Evolutionary conservation across 1,139 yeast species (phyloP).

Genomic region (Candida pseudoviswanathii): DNA sequence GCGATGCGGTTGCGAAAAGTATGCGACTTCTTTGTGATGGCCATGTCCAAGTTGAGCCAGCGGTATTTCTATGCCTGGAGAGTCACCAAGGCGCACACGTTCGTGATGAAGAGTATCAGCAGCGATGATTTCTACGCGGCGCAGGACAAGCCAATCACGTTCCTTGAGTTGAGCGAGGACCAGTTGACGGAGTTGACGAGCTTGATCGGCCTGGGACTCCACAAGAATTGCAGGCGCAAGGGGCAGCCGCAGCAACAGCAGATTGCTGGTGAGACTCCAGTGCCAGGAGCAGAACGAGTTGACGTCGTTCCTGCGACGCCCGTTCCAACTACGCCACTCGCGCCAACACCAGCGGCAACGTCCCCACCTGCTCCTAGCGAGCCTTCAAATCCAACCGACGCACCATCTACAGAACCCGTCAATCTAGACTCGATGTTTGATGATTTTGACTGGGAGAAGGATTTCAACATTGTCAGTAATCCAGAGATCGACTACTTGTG

Average conservation of each 20-base stretch:
- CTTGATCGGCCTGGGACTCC: slow-evolving; percentile 26
- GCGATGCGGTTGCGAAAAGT: neutral
- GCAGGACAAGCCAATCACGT: slow-evolving; percentile 6
- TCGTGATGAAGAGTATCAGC: slow-evolving; percentile 24
- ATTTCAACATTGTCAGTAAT: slow-evolving; percentile 26
- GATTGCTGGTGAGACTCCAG: neutral
- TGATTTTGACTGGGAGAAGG: slow-evolving; percentile 18
- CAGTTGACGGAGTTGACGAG: slow-evolving; percentile 31
- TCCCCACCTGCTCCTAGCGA: neutral
- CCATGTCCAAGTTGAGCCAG: slow-evolving; percentile 32
- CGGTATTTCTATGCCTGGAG: slow-evolving; percentile 51
- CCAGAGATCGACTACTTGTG: slow-evolving; percentile 42
- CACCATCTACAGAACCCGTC: slow-evolving; percentile 6
- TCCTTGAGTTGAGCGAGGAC: slow-evolving; percentile 15
- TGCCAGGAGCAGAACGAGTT: no score
- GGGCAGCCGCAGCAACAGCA: slow-evolving; percentile 2
- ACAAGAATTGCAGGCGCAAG: slow-evolving; percentile 14
- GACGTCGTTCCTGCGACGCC: neutral
- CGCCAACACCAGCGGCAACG: no score
- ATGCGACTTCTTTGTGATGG: slow-evolving; percentile 9
- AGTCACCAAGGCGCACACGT: slow-evolving; percentile 38
- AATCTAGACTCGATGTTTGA: neutral
- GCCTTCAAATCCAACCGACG: neutral
- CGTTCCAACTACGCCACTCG: neutral
- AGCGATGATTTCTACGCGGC: slow-evolving; percentile 26